Base-by-base conservation (phyloP, 139 green algal species). In the Spirogloea muscicola region DNA sequence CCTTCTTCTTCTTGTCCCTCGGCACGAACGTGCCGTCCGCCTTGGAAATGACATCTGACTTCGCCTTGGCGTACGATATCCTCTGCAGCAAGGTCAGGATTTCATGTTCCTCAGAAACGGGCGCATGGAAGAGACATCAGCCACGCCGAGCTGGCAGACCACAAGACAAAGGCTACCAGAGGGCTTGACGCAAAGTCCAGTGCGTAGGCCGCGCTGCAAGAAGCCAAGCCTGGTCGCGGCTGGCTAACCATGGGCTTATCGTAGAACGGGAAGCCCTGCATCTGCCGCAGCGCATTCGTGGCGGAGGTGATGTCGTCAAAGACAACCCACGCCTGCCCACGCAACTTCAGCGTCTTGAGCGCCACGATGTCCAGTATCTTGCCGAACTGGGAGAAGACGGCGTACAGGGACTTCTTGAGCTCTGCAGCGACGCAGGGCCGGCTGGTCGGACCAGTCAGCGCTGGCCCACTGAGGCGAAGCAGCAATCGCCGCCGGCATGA, bases 181-280 rank as follows among this genome's bases (percentile, higher is more conserved):
- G n/a, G n/a, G n/a, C n/a, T n/a, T n/a, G n/a, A n/a, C n/a, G n/a
- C n/a, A n/a, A n/a, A n/a, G n/a, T n/a, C n/a, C n/a, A n/a, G n/a
- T n/a, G n/a, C n/a, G n/a, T n/a, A n/a, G n/a, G n/a, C n/a, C n/a
- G n/a, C n/a, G n/a, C n/a, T n/a, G n/a, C n/a, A n/a, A n/a, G n/a
- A n/a, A n/a, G n/a, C n/a, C n/a, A n/a, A n/a, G n/a, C n/a, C n/a
- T n/a, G n/a, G n/a, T n/a, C n/a, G n/a, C n/a, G n/a, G n/a, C n/a
- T n/a, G n/a, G n/a, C n/a, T n/a, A n/a, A 94, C 88, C 76, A 98
- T 92, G 5, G 93, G 90, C 85, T 97, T 98, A 52, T 96, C 91
- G 52, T 93, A 96, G 85, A 98, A 98, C 0, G 92, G 93, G 79
- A 98, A 98, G 21, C 88, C 91, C 66, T 98, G 91, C 90, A 98